A percentile compares a stretch with the other conserved stretches of the same genome.
phyloP scores from a whole-genome alignment of 2,329 filamentous ascomycete species.

The Phyllachora maydis region DNA sequence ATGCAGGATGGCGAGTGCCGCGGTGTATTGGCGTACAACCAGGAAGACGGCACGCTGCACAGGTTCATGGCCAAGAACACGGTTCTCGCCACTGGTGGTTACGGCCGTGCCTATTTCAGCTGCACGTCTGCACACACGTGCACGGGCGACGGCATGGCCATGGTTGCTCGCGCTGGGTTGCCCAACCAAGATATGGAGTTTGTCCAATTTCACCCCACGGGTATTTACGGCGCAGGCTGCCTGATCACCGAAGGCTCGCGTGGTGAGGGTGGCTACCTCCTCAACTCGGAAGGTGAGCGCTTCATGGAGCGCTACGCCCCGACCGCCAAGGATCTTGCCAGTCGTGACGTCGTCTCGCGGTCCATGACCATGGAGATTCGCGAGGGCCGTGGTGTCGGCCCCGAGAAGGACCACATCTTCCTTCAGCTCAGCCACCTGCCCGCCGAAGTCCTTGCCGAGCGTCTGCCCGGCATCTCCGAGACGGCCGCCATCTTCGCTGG shows the following conservation, averaged over 20 bases:
- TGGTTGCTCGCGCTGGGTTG: slow-evolving; percentile 93
- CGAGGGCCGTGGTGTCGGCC: slow-evolving; percentile 87
- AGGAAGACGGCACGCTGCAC: slow-evolving; percentile 95
- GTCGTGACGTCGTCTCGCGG: slow-evolving; percentile 87
- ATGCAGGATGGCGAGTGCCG: slow-evolving; percentile 97
- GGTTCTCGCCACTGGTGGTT: slow-evolving; percentile 88
- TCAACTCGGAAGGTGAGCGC: slow-evolving; percentile 94
- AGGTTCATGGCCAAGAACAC: slow-evolving; percentile 95
- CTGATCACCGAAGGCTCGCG: slow-evolving; percentile 95
- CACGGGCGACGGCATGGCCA: slow-evolving; percentile 97
- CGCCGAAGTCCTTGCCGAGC: slow-evolving; percentile 78
- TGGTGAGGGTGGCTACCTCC: slow-evolving; percentile 93
- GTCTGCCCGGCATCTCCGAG: slow-evolving; percentile 95
- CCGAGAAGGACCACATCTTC: slow-evolving; percentile 97
- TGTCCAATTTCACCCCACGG: slow-evolving; percentile 97
- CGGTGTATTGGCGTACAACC: slow-evolving; percentile 93
- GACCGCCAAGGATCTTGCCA: slow-evolving; percentile 93
- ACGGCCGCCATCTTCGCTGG: slow-evolving; percentile 93
- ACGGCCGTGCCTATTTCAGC: slow-evolving; percentile 94
- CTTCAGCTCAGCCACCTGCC: slow-evolving; percentile 93
- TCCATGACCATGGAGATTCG: slow-evolving; percentile 98
- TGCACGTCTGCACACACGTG: slow-evolving; percentile 97
- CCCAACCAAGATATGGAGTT: slow-evolving; percentile 99
- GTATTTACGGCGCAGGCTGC: slow-evolving; percentile 96
- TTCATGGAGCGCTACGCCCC: slow-evolving; percentile 99